Conservation (phyloP, 441 rosid genomes). For the Aquilaria agallochum region DNA sequence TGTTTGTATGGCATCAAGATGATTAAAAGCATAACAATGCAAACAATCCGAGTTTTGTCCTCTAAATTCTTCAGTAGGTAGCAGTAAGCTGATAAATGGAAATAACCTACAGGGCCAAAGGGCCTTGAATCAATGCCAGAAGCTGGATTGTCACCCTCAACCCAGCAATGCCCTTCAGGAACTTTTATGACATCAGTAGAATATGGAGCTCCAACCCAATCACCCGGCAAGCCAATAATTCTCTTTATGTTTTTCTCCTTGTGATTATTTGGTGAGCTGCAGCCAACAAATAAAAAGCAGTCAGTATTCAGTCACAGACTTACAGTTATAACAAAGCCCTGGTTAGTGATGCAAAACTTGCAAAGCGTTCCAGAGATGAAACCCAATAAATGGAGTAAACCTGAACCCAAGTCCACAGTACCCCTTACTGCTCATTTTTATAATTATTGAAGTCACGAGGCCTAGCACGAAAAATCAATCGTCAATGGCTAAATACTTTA, state of each 20-base stretch:
- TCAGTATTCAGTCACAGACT: slow-evolving; percentile 10
- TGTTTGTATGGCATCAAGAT: slow-evolving; percentile 2
- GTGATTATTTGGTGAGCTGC: slow-evolving; percentile 68
- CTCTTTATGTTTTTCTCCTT: slow-evolving; percentile 75
- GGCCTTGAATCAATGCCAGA: slow-evolving; percentile 72
- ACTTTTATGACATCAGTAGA: slow-evolving; percentile 54
- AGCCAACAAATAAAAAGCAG: slow-evolving; percentile 14
- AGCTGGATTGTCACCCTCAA: slow-evolving; percentile 76
- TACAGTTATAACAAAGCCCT: not conserved
- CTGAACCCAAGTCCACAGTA: not conserved
- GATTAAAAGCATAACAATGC: slow-evolving; percentile 8
- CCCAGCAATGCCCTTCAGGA: slow-evolving; percentile 92
- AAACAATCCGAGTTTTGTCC: not conserved
- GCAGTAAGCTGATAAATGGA: slow-evolving; percentile 2
- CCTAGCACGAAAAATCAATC: slow-evolving; percentile 10
- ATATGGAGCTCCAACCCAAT: slow-evolving; percentile 53
- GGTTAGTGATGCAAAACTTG: not conserved
- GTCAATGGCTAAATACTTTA: not conserved
- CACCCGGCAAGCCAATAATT: slow-evolving; percentile 87
- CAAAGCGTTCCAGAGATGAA: slow-evolving; percentile 9
- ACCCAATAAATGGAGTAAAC: not conserved
- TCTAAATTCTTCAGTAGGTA: not conserved
- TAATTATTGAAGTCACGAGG: not conserved
- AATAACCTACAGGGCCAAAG: slow-evolving; percentile 76
- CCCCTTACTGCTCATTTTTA: no score